Conservation (phyloP, 306 rosid species). For the Biancaea sappan region DNA sequence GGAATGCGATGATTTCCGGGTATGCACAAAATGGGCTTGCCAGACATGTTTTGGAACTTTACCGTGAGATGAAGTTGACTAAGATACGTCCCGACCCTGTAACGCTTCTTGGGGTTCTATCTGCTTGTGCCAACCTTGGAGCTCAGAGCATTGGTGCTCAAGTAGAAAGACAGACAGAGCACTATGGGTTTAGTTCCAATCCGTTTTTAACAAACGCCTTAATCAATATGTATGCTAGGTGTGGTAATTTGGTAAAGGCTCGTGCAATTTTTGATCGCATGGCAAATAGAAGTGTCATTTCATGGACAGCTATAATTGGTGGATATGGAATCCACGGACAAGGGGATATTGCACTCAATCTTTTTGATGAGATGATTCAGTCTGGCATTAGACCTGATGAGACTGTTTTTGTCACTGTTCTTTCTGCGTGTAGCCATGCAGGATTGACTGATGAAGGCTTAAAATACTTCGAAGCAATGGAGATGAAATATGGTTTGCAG, state of each 20-base stretch:
- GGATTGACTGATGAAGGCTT: conserved; percentile 77
- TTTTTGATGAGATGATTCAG: conserved; percentile 68
- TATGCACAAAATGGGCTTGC: conserved; percentile 80
- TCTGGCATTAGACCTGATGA: conserved; percentile 71
- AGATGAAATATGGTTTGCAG: conserved; percentile 51
- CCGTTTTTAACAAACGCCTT: conserved; percentile 49
- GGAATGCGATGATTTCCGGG: conserved; percentile 95
- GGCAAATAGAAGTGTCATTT: conserved; percentile 44
- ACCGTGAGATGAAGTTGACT: conserved; percentile 39
- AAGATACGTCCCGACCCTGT: conserved; percentile 48
- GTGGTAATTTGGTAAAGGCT: conserved; percentile 52
- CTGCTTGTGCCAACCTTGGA: conserved; percentile 55
- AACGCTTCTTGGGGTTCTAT: conserved; percentile 52
- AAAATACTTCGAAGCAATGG: conserved; percentile 64
- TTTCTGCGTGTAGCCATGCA: conserved; percentile 90
- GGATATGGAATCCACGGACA: conserved; percentile 93
- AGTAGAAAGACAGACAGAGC: conserved; percentile 42
- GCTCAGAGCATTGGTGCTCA: conserved; percentile 48
- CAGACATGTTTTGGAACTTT: conserved; percentile 65
- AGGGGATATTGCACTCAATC: conserved; percentile 66
- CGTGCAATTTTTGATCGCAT: conserved; percentile 34
- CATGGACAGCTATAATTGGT: conserved; percentile 75
- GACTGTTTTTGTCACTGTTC: conserved; percentile 67
- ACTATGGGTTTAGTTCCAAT: conserved; percentile 42
- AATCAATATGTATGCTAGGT: conserved; percentile 57